Conservation (phyloP, 257 asterid genomes). For the Solanum corneliomulleri region DNA sequence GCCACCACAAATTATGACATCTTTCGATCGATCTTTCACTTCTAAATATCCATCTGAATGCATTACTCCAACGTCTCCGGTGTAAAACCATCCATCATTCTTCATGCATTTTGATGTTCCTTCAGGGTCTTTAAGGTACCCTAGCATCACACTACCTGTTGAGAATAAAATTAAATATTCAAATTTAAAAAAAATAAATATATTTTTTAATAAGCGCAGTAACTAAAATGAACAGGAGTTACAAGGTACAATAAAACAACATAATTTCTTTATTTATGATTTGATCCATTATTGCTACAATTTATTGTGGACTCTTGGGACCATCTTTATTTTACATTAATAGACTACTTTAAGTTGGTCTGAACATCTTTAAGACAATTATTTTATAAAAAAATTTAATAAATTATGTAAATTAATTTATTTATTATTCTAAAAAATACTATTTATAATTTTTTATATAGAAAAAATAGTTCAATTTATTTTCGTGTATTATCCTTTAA, state of each 20-base stretch:
- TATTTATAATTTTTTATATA: no score
- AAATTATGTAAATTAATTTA: no score
- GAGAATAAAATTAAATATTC: neutral
- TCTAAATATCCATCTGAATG: slow-evolving; percentile 44
- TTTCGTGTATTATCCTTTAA: neutral
- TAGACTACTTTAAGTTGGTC: neutral
- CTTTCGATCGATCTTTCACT: slow-evolving; percentile 34
- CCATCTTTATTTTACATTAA: neutral
- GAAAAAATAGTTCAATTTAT: no score
- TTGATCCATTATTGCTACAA: neutral
- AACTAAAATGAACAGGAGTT: no score
- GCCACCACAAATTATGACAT: slow-evolving; percentile 40
- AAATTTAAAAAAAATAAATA: no score
- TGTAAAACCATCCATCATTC: slow-evolving; percentile 35
- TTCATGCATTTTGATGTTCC: slow-evolving; percentile 30
- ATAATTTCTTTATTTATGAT: neutral
- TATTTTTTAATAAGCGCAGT: neutral
- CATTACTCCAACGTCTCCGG: slow-evolving; percentile 44
- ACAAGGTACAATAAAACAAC: neutral
- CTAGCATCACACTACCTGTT: neutral
- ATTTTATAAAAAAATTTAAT: no score
- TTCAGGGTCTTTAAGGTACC: slow-evolving; percentile 25
- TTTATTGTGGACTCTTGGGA: neutral
- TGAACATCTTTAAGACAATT: neutral
- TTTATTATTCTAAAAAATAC: no score